phyloP scores from a whole-genome alignment of 1,284 basidiomycete genomes.

The Xerocomus amazonicus region DNA sequence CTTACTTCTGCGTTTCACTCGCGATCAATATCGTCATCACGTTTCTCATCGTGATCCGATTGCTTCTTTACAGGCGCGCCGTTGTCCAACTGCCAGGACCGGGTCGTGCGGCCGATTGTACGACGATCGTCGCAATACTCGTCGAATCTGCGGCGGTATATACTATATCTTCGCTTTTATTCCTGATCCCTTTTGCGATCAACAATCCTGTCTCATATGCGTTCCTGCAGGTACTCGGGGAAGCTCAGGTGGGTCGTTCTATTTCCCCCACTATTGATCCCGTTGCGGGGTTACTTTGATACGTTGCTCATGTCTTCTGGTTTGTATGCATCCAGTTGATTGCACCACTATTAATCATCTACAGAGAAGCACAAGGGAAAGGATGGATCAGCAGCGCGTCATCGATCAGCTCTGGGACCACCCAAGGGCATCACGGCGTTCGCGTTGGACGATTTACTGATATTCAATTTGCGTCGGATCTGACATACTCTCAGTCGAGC shows the following conservation, averaged over 20 bases:
- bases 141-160: slow-evolving; percentile 30
- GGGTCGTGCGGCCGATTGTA: slow-evolving; percentile 21
- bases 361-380: slow-evolving; percentile 28
- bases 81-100: slow-evolving; percentile 17
- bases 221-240: slow-evolving; percentile 29
- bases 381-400: slow-evolving; percentile 26
- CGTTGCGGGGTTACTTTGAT: background rate
- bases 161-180: slow-evolving; percentile 25
- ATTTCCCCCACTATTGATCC: background rate
- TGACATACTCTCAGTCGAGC: slow-evolving; percentile 4
- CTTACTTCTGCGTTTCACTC: slow-evolving; percentile 27
- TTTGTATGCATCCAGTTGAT: slow-evolving; percentile 17
- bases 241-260: slow-evolving; percentile 21
- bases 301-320: background rate
- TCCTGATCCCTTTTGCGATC: slow-evolving; percentile 22
- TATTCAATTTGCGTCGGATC: slow-evolving; percentile 25
- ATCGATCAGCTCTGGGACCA: slow-evolving; percentile 3
- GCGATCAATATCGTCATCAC: slow-evolving; percentile 22
- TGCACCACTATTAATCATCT: slow-evolving; percentile 29
- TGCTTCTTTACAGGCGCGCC: slow-evolving; percentile 20
- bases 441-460: slow-evolving; percentile 25
- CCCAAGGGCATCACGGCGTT: slow-evolving; percentile 4
- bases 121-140: slow-evolving; percentile 27
- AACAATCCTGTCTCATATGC: slow-evolving; percentile 16
- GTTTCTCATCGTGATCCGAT: slow-evolving; percentile 20